Base-by-base conservation (phyloP, 495 filamentous ascomycete species). In the Darksidea phi region DNA sequence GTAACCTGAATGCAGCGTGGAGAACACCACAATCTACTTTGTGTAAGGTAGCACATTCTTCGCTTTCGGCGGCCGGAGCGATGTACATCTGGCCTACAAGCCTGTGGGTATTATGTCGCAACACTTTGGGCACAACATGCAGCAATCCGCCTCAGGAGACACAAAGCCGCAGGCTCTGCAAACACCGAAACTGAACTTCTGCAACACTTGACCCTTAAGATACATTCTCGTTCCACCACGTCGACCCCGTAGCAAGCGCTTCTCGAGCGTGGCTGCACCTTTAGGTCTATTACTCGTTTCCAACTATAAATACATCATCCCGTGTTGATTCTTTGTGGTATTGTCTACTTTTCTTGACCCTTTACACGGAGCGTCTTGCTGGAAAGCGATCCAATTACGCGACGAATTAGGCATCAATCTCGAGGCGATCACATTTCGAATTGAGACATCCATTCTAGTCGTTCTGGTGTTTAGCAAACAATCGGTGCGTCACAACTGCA, bases 341-440 rank as follows among this genome's bases (percentile, higher is more conserved):
- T 47, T 48, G 15, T 10, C 43, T n/a, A 13, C 24, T 26, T 38
- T 15, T 41, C 18, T 25, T 25, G 38, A 21, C 12, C n/a, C 50
- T 45, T 56, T 15, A 24, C 57, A 26, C 50, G 34, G 50, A 15
- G 20, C 17, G 26, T 5, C 45, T 28, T 52, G 24, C 52, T 32
- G 45, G 54, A 41, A 50, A 26, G 18, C 23, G 20, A 32, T 23
- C 21, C 47, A 23, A 25, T 25, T 13, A 41, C 46, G 20, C 36
- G 28, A 21, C 45, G 57, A 41, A 36, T 26, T 6, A 48, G 41
- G 18, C 34, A 36, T 46, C 24, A 61, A 57, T 46, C 58, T 52
- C 53, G 57, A 57, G 57, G 34, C 48, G 24, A 52, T 58, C 57
- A 26, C 34, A 41, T 2, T 28, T 54, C 58, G 51, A 66, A 66